phyloP scores from a whole-genome alignment of 768 basidiomycete genomes.

The Pulveroboletus ravenelii region DNA sequence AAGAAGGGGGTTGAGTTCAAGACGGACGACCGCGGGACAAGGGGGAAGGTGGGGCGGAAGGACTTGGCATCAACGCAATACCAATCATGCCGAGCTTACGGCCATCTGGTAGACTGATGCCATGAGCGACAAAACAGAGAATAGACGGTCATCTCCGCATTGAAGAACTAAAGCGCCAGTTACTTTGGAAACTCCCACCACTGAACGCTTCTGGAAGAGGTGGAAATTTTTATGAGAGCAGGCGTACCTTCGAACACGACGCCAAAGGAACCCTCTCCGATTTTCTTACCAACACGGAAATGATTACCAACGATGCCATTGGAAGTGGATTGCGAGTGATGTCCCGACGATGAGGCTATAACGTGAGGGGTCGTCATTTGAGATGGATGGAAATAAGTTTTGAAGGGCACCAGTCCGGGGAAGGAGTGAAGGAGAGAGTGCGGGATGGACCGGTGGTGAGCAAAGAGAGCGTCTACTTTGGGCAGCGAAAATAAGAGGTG shows the following conservation, averaged over 20 bases:
- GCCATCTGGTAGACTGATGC: slow-evolving; percentile 5
- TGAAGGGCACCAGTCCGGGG: slow-evolving; percentile 27
- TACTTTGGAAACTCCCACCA: slow-evolving; percentile 1
- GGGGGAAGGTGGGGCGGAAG: neutral
- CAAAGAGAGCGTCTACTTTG: slow-evolving; percentile 19
- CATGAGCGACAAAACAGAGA: slow-evolving; percentile 4
- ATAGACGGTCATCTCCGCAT: slow-evolving; percentile 2
- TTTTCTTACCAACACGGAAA: slow-evolving; percentile 94
- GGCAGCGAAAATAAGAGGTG: slow-evolving; percentile 29
- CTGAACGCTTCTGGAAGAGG: neutral
- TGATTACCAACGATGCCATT: slow-evolving; percentile 77
- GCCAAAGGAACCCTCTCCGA: slow-evolving; percentile 98
- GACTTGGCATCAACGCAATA: slow-evolving; percentile 7
- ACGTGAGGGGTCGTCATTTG: slow-evolving; percentile 80
- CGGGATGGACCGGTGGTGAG: slow-evolving; percentile 19
- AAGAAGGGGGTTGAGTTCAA: slow-evolving; percentile 15
- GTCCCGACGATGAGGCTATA: slow-evolving; percentile 71
- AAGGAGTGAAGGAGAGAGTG: slow-evolving; percentile 20
- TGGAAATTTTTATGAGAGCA: neutral
- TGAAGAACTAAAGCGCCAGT: slow-evolving; percentile 12
- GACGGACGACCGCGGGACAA: neutral
- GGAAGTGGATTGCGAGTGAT: slow-evolving; percentile 57
- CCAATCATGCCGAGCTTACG: neutral
- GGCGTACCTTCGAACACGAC: slow-evolving; percentile 90
- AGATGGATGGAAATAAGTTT: neutral